Conservation (phyloP, 495 filamentous ascomycete genomes). For the Staphylotrichum tortipilum region DNA sequence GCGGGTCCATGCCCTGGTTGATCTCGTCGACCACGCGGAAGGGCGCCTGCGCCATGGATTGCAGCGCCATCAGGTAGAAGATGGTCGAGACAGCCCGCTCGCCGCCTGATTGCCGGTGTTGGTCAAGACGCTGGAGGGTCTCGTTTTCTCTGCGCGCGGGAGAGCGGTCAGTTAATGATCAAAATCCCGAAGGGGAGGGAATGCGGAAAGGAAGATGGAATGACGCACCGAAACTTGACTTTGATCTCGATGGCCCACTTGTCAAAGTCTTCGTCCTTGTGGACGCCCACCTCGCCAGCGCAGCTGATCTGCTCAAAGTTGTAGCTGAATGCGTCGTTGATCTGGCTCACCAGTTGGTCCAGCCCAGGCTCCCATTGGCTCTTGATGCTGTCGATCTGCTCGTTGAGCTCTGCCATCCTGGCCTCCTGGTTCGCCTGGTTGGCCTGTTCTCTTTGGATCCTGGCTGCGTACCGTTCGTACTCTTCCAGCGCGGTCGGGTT, state of each 20-base stretch:
- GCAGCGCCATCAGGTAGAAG: constrained; percentile 98
- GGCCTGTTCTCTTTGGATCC: constrained; percentile 36
- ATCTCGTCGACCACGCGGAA: constrained; percentile 99
- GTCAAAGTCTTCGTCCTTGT: constrained; percentile 82
- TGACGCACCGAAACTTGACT: constrained; percentile 77
- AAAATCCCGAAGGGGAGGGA: not conserved
- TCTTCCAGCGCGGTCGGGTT: constrained; percentile 69
- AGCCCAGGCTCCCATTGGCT: constrained; percentile 76
- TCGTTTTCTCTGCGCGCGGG: constrained; percentile 57
- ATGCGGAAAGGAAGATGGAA: too few relatives aligned
- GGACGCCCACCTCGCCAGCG: constrained; percentile 79
- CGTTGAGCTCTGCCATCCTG: constrained; percentile 48
- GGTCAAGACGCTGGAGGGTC: constrained; percentile 70
- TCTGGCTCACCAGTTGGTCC: constrained; percentile 65
- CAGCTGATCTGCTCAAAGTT: constrained; percentile 92
- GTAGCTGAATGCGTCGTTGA: constrained; percentile 80
- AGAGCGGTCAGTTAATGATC: not conserved
- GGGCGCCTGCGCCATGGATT: constrained; percentile 86
- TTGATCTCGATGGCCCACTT: constrained; percentile 89
- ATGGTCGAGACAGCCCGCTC: constrained; percentile 96
- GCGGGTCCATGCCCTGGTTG: constrained; percentile 98
- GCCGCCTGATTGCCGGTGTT: constrained; percentile 91
- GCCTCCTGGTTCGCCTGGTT: constrained; percentile 34
- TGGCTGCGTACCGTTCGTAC: constrained; percentile 59
- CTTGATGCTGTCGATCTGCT: constrained; percentile 46